A percentile compares a stretch with the other conserved stretches of the same genome.
These are phyloP conservation scores for Rhizoclosmatium sp. DNA, from an alignment of 192 early-diverging fungal species.

Conservation along the genomic window DNA sequence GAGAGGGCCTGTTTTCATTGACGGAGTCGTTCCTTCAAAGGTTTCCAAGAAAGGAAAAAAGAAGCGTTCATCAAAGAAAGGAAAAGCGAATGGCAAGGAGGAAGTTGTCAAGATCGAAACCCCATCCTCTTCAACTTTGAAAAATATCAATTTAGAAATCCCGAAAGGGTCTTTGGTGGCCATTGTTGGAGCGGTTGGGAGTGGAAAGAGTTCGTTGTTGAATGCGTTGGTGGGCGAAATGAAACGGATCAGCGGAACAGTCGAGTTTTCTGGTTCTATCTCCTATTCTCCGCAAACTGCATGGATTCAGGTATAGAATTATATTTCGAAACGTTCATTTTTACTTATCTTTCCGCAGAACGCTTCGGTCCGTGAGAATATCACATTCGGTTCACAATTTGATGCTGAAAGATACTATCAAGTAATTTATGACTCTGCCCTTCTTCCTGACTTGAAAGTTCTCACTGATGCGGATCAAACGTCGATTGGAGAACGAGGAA, in stretches of 20 bases:
- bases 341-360: slow-evolving; percentile 35
- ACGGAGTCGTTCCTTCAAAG: neutral
- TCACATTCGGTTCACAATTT: slow-evolving; percentile 72
- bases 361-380: slow-evolving; percentile 68
- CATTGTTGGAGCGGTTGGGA: slow-evolving; percentile 82
- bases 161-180: slow-evolving; percentile 70
- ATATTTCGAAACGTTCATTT: neutral
- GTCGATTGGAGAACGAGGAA: slow-evolving; percentile 61
- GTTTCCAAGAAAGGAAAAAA: neutral
- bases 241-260: slow-evolving; percentile 62
- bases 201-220: slow-evolving; percentile 86
- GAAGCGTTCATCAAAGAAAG: neutral
- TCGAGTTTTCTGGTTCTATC: slow-evolving; percentile 70
- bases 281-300: slow-evolving; percentile 84
- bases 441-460: slow-evolving; percentile 71
- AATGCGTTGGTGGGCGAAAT: slow-evolving; percentile 87
- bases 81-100: neutral
- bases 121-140: neutral
- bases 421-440: slow-evolving; percentile 71
- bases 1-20: slow-evolving; percentile 16
- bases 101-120: neutral
- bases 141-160: slow-evolving; percentile 57
- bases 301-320: slow-evolving; percentile 74
- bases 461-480: slow-evolving; percentile 73
- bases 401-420: slow-evolving; percentile 66